A percentile compares a stretch with the other conserved stretches of the same genome.
Conservation (phyloP, 148 eudicot species). For the Amaranthus cruentus region DNA sequence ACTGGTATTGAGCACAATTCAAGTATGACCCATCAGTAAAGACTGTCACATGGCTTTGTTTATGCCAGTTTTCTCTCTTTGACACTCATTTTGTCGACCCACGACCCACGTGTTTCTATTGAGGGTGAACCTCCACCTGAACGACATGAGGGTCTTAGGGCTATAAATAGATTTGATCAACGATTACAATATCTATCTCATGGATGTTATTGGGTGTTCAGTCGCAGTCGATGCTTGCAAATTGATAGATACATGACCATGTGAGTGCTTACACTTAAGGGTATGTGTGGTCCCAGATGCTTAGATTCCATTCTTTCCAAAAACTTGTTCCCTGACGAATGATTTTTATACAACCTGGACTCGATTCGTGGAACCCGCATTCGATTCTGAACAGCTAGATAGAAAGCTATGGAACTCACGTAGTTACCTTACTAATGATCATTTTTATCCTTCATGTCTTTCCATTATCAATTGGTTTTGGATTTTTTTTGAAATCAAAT, state of each 20-base stretch:
- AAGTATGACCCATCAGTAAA: neutral
- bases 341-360: too few species aligned
- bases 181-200: neutral
- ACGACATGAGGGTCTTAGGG: neutral
- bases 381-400: neutral
- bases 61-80: neutral
- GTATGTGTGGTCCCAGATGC: neutral
- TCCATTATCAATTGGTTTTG: too few species aligned
- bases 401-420: too few species aligned
- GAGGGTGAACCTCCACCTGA: constrained; percentile 4
- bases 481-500: too few species aligned
- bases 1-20: neutral
- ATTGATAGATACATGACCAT: constrained; percentile 9
- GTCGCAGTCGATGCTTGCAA: constrained; percentile 5
- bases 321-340: too few species aligned
- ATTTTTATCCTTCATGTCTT: too few species aligned
- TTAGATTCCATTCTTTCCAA: neutral
- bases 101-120: constrained; percentile 12
- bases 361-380: neutral
- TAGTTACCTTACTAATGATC: too few species aligned
- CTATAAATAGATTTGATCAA: neutral
- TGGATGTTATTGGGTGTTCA: neutral
- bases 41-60: constrained; percentile 20
- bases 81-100: neutral
- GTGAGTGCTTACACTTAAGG: neutral